phyloP scores from a whole-genome alignment of 371 early-diverging fungal genomes.

The Chytridium lagenaria region DNA sequence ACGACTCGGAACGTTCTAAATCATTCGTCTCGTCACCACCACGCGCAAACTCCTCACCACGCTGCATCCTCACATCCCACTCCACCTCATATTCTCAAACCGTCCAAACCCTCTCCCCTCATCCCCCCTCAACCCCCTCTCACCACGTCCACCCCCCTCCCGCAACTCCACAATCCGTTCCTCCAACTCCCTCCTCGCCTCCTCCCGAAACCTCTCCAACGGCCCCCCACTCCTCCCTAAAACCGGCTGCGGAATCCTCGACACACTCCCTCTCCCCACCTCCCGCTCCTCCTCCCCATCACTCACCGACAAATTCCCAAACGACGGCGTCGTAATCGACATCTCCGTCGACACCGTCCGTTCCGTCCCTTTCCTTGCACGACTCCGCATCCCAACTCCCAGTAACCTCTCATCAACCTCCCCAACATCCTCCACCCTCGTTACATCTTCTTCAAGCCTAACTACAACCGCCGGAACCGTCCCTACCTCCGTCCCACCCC shows the following conservation, averaged over 20 bases:
- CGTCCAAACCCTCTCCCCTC: neutral
- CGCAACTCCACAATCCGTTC: neutral
- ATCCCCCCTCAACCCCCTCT: neutral
- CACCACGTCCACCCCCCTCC: neutral
- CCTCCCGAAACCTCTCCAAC: neutral
- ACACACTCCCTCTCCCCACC: neutral
- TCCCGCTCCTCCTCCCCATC: neutral
- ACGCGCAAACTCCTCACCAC: too few relatives aligned
- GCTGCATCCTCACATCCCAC: too few relatives aligned
- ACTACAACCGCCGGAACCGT: too few relatives aligned
- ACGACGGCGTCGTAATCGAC: neutral
- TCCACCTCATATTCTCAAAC: too few relatives aligned
- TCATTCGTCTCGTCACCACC: too few relatives aligned
- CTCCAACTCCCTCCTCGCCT: neutral
- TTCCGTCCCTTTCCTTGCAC: neutral
- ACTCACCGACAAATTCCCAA: neutral
- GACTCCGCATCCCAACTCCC: neutral
- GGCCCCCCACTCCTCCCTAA: neutral
- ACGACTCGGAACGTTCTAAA: too few relatives aligned
- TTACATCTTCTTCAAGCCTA: too few relatives aligned
- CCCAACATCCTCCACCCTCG: neutral
- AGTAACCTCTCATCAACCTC: neutral
- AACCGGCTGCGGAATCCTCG: neutral
- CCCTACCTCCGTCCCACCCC: too few relatives aligned
- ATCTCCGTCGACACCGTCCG: neutral